Evolutionary conservation across 495 filamentous ascomycete genomes (phyloP).

Genomic region (Friedmanniomyces simplex): DNA sequence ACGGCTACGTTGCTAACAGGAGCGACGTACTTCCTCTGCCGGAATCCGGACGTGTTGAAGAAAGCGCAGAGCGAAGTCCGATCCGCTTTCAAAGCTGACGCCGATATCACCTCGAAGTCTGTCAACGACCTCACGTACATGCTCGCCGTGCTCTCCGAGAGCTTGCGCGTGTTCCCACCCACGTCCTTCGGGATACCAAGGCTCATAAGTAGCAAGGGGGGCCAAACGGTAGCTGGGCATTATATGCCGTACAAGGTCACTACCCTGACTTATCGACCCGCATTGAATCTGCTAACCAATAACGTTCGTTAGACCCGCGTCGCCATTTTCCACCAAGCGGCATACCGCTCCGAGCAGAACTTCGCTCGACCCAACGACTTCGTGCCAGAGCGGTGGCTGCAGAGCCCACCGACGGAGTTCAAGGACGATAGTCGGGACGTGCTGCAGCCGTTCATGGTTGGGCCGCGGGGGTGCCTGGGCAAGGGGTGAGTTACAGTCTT

Average conservation of each 20-base stretch:
- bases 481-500: constrained; percentile 21
- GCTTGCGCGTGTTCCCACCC: constrained; percentile 43
- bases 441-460: constrained; percentile 23
- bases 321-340: constrained; percentile 11
- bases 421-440: constrained; percentile 22
- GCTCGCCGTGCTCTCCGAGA: constrained; percentile 40
- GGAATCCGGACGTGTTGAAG: constrained; percentile 12
- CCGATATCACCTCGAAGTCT: constrained; percentile 25
- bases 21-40: constrained; percentile 18
- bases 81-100: constrained; percentile 13
- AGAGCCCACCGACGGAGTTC: constrained; percentile 3
- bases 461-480: constrained; percentile 28
- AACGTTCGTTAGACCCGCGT: constrained; percentile 15
- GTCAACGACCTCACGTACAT: constrained; percentile 35
- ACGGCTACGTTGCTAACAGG: constrained; percentile 26
- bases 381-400: constrained; percentile 28
- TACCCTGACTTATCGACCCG: constrained; percentile 17
- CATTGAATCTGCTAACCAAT: constrained; percentile 10
- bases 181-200: constrained; percentile 37
- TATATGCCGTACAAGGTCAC: constrained; percentile 27
- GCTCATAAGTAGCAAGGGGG: constrained; percentile 34
- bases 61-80: constrained; percentile 21
- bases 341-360: constrained; percentile 17
- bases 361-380: constrained; percentile 23
- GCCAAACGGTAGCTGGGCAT: constrained; percentile 31